A percentile compares a stretch with the other conserved stretches of the same genome.
Evolutionary conservation across 345 rosid genomes (phyloP).

Genomic region (Clarkia xantiana): DNA sequence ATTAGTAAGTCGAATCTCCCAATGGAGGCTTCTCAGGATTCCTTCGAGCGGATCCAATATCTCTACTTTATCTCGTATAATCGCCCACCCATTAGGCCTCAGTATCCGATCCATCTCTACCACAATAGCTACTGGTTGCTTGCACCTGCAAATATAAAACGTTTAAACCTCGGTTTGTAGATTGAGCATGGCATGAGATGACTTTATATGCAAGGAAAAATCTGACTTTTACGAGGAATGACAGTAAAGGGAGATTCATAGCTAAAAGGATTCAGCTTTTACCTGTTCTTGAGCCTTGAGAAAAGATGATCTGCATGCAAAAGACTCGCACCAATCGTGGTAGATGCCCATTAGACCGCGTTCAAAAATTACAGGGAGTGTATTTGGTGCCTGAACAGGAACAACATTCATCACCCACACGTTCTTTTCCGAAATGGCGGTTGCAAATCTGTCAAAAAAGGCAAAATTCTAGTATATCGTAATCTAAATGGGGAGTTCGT

Average conservation of each 20-base stretch:
- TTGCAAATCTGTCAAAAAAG: conserved; percentile 48
- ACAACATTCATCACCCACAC: conserved; percentile 94
- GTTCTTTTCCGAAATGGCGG: conserved; percentile 59
- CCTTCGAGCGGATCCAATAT: conserved; percentile 61
- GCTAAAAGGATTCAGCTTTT: neutral
- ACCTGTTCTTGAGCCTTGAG: conserved; percentile 91
- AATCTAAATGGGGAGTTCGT: too few species aligned
- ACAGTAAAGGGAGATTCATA: neutral
- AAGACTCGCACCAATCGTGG: conserved; percentile 96
- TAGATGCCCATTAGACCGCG: conserved; percentile 72
- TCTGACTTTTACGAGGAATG: too few species aligned
- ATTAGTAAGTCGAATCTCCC: conserved; percentile 88
- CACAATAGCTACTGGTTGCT: conserved; percentile 61
- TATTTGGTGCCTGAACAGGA: conserved; percentile 76
- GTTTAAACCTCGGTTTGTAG: too few species aligned
- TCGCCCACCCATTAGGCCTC: conserved; percentile 82
- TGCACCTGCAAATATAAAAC: conserved; percentile 36
- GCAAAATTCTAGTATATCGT: too few species aligned
- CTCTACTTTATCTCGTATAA: conserved; percentile 70
- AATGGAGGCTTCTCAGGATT: conserved; percentile 59
- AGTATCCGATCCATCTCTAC: conserved; percentile 82
- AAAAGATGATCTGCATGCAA: conserved; percentile 92
- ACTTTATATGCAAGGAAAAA: too few species aligned
- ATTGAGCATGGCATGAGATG: too few species aligned
- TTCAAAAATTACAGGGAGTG: conserved; percentile 74